Evolutionary conservation across 306 rosid genomes (phyloP).

Genomic region (Cyclanthera cordifolia): DNA sequence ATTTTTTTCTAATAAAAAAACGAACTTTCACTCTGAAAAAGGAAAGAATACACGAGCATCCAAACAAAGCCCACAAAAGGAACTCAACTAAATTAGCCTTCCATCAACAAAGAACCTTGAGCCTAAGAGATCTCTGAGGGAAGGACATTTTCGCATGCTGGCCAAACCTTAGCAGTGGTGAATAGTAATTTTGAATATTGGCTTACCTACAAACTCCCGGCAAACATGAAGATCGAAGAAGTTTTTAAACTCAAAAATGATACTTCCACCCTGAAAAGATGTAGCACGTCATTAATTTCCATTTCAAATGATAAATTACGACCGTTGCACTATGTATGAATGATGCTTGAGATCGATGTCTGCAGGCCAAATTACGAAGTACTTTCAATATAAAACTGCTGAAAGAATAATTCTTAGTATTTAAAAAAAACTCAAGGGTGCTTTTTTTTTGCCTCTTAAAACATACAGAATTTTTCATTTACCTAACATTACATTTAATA

Average conservation of each 20-base stretch:
- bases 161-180: not conserved
- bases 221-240: slow-evolving; percentile 69
- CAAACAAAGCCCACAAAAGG: not conserved
- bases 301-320: not conserved
- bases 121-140: not conserved
- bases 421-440: not conserved
- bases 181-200: slow-evolving; percentile 3
- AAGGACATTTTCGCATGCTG: not conserved
- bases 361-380: not conserved
- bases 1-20: too few relatives aligned
- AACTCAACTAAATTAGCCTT: not conserved
- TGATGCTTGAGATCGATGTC: not conserved
- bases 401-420: not conserved
- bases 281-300: not conserved
- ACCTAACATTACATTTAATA: not conserved
- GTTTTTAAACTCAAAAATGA: slow-evolving; percentile 73
- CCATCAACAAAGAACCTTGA: too few relatives aligned
- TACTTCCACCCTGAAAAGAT: slow-evolving; percentile 44
- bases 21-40: too few relatives aligned
- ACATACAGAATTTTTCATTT: not conserved
- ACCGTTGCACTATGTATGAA: not conserved
- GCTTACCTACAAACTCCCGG: slow-evolving; percentile 76
- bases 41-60: not conserved
- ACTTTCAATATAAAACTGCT: not conserved
- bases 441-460: not conserved